Evolutionary conservation across 1,284 basidiomycete species (phyloP).

Genomic region (Rhodotorula sp.): DNA sequence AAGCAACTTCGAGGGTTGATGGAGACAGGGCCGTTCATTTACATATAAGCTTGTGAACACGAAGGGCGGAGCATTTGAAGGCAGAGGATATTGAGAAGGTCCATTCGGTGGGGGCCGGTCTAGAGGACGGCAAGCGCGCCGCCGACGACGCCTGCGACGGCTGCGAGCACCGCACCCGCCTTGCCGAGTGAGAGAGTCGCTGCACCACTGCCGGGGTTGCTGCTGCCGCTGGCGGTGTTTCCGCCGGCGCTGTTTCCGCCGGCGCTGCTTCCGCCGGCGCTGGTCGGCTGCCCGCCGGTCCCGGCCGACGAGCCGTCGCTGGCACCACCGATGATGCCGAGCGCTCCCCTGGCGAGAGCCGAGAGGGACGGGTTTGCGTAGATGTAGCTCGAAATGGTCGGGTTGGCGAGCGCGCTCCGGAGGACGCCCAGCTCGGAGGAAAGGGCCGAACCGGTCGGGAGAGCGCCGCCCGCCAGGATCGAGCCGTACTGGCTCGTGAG

Average conservation of each 20-base stretch:
- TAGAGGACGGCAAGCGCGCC: too few species aligned
- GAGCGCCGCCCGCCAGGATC: not conserved
- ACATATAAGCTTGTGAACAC: too few species aligned
- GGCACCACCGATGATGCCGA: not conserved
- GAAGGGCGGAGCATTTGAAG: too few species aligned
- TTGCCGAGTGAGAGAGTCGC: too few species aligned
- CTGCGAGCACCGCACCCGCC: not conserved
- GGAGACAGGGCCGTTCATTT: too few species aligned
- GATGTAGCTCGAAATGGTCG: not conserved
- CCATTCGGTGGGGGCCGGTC: too few species aligned
- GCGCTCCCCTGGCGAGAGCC: not conserved
- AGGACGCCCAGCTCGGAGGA: slow-evolving; percentile 5
- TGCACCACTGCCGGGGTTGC: too few species aligned
- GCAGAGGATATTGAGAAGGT: not conserved
- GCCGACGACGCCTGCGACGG: not conserved
- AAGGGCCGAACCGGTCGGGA: slow-evolving; percentile 9
- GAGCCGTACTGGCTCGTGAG: slow-evolving; percentile 3
- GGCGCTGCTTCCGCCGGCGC: not conserved
- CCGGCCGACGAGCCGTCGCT: not conserved
- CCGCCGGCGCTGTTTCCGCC: not conserved
- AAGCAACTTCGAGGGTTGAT: too few species aligned
- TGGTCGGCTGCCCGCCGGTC: not conserved
- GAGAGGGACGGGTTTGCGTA: slow-evolving; percentile 12
- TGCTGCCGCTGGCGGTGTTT: not conserved
- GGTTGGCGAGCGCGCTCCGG: slow-evolving; percentile 9